These are phyloP conservation scores for Fusarium circinatum DNA, from an alignment of 2,329 filamentous ascomycete species.

Conservation along the genomic window DNA sequence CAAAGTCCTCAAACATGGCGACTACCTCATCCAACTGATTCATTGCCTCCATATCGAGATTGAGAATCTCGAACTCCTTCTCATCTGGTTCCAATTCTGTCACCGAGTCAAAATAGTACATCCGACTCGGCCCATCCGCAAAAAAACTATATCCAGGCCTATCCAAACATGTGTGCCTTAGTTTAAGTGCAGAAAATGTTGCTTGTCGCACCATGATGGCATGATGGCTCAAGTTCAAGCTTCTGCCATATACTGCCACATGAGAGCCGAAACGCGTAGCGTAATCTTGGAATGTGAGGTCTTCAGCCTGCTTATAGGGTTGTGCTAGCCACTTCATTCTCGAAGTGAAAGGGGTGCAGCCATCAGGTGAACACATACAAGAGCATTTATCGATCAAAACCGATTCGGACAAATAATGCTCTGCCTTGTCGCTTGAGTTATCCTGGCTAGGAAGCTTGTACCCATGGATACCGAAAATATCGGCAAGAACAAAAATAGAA, in stretches of 20 bases:
- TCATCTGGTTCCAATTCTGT: neutral
- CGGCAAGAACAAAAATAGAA: fast-evolving
- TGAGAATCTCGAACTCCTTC: neutral
- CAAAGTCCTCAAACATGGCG: neutral
- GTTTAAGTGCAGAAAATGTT: neutral
- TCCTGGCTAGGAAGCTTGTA: fast-evolving
- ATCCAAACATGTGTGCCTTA: neutral
- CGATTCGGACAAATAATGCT: fast-evolving
- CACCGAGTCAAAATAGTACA: fast-evolving
- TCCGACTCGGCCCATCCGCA: fast-evolving
- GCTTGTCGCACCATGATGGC: neutral
- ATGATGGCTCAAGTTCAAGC: fast-evolving
- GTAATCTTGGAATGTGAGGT: fast-evolving
- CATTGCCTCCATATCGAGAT: fast-evolving
- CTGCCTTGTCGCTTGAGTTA: fast-evolving
- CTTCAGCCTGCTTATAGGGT: fast-evolving
- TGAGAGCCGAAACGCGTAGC: fast-evolving
- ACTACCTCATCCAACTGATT: fast-evolving
- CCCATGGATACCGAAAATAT: fast-evolving
- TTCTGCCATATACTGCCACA: fast-evolving
- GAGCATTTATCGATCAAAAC: fast-evolving
- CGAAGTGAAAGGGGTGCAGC: neutral
- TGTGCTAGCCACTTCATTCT: neutral
- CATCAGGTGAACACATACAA: neutral
- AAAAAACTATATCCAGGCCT: fast-evolving